phyloP scores from a whole-genome alignment of 495 filamentous ascomycete species.

The Aspergillus kassunensis region DNA sequence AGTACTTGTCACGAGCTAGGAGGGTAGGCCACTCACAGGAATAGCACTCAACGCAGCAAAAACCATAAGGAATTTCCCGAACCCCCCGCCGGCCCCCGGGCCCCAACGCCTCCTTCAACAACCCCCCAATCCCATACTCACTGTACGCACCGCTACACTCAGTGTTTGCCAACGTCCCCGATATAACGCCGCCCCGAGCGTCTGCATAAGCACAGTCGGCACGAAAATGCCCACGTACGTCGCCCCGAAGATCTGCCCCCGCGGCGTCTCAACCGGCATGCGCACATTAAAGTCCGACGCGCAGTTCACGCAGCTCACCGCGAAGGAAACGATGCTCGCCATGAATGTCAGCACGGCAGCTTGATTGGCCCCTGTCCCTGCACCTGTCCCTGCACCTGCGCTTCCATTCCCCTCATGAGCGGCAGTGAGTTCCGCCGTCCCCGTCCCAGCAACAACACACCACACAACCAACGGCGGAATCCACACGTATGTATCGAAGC shows the following conservation, averaged over 20 bases:
- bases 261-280: conserved; percentile 50
- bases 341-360: conserved; percentile 60
- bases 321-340: conserved; percentile 59
- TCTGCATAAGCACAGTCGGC: conserved; percentile 60
- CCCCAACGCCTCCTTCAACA: conserved; percentile 55
- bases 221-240: conserved; percentile 59
- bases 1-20: neutral
- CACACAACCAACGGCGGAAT: conserved; percentile 36
- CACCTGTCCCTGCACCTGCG: no score
- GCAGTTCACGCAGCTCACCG: conserved; percentile 60
- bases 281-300: conserved; percentile 69
- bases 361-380: conserved; percentile 27
- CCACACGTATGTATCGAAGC: conserved; percentile 44
- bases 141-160: conserved; percentile 50
- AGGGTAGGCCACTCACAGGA: conserved; percentile 18
- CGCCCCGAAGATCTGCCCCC: conserved; percentile 53
- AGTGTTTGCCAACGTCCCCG: conserved; percentile 42
- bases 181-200: conserved; percentile 61
- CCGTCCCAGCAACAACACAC: conserved; percentile 36
- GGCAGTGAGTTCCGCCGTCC: conserved; percentile 30
- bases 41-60: conserved; percentile 34
- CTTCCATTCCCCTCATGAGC: no score
- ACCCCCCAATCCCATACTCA: conserved; percentile 53
- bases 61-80: conserved; percentile 37
- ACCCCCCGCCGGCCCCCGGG: conserved; percentile 40